Evolutionary conservation across 768 basidiomycete species (phyloP).

Genomic region (Xerocomellus intermedius): DNA sequence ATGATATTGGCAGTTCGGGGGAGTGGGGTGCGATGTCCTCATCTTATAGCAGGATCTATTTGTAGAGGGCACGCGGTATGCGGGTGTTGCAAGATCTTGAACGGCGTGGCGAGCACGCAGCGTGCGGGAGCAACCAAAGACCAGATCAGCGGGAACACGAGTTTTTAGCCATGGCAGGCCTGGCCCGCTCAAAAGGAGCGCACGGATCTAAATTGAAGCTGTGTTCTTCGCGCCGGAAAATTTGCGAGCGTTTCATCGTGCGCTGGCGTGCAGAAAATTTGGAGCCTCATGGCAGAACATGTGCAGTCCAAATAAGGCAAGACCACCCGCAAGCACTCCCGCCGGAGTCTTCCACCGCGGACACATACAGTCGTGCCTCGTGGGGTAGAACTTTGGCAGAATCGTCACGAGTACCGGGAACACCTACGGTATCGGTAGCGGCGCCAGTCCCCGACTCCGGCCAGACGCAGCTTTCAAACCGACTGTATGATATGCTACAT

Average conservation of each 20-base stretch:
- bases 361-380: no score
- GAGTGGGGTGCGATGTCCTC: constrained; percentile 22
- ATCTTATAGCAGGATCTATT: constrained; percentile 29
- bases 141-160: constrained; percentile 28
- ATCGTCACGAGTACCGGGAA: background rate
- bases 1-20: constrained; percentile 27
- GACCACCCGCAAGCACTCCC: background rate
- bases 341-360: background rate
- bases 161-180: background rate
- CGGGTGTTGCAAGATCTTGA: constrained; percentile 24
- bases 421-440: no score
- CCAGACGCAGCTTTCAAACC: no score
- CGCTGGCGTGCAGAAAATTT: background rate
- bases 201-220: constrained; percentile 18
- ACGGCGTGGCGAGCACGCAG: constrained; percentile 29
- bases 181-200: constrained; percentile 27
- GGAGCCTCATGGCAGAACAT: constrained; percentile 28
- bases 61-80: constrained; percentile 29
- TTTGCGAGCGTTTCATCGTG: constrained; percentile 17
- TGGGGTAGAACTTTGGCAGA: no score
- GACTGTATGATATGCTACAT: no score
- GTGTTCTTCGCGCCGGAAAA: constrained; percentile 19
- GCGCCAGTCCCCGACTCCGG: no score
- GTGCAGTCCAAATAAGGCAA: constrained; percentile 8
- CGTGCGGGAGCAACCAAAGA: constrained; percentile 19